phyloP scores from a whole-genome alignment of 495 filamentous ascomycete genomes.

The Paragyromitra xinjiangensis region DNA sequence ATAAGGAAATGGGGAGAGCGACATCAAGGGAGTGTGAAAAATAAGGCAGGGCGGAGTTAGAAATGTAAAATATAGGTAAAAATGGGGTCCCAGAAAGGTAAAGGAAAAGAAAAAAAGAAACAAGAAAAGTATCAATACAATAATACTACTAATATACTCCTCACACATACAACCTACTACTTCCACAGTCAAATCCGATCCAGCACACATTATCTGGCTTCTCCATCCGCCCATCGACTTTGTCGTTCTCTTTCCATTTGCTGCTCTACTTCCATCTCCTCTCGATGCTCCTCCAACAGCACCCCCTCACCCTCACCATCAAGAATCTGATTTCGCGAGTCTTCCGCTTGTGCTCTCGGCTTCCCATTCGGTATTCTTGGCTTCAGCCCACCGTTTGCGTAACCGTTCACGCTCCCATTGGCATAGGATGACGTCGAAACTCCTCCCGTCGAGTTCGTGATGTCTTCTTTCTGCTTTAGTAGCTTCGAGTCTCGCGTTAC shows the following conservation, averaged over 20 bases:
- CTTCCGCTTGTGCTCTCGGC: constrained; percentile 26
- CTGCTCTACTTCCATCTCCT: constrained; percentile 39
- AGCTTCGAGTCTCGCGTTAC: constrained; percentile 16
- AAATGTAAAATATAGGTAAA: constrained; percentile 41
- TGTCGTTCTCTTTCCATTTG: constrained; percentile 46
- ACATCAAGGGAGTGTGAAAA: constrained; percentile 21
- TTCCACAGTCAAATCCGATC: background rate
- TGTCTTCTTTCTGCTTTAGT: constrained; percentile 34
- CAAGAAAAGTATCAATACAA: constrained; percentile 33
- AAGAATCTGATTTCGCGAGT: constrained; percentile 25
- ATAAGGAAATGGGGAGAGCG: constrained; percentile 30
- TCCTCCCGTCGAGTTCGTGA: constrained; percentile 10
- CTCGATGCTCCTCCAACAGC: constrained; percentile 25
- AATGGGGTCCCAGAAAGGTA: constrained; percentile 2
- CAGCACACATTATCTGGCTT: constrained; percentile 35
- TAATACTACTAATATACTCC: constrained; percentile 42
- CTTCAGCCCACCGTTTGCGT: constrained; percentile 29
- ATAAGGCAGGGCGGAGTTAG: constrained; percentile 21
- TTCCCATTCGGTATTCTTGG: constrained; percentile 40
- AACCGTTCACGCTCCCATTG: constrained; percentile 37
- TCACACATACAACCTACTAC: constrained; percentile 31
- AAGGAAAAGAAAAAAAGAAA: constrained; percentile 6
- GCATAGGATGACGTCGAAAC: constrained; percentile 25
- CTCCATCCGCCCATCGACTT: constrained; percentile 38
- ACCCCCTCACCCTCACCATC: constrained; percentile 13